Evolutionary conservation across 495 filamentous ascomycete genomes (phyloP).

Genomic region (Aspergillus nidulans): DNA sequence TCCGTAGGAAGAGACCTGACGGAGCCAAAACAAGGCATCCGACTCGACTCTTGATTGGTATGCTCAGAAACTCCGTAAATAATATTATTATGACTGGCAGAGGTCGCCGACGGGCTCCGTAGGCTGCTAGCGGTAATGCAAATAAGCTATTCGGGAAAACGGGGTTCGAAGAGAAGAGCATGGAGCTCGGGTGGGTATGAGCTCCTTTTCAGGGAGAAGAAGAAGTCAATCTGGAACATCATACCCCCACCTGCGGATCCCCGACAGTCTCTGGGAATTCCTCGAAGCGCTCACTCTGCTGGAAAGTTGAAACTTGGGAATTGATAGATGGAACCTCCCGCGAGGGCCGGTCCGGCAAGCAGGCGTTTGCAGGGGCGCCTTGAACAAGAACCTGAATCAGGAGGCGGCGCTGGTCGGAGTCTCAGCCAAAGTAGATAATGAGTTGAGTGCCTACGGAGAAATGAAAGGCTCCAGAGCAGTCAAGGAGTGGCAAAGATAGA

Average conservation of each 20-base stretch:
- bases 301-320: not conserved
- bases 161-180: not conserved
- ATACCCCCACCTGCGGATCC: constrained; percentile 22
- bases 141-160: constrained; percentile 1
- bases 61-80: not conserved
- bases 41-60: not conserved
- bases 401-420: not conserved
- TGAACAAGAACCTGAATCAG: not conserved
- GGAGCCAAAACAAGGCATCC: not conserved
- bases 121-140: not conserved
- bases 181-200: constrained; percentile 19
- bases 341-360: constrained; percentile 9
- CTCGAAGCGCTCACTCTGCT: not conserved
- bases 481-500: not conserved
- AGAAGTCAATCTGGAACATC: constrained; percentile 16
- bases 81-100: not conserved
- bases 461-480: not conserved
- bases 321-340: not conserved
- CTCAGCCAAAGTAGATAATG: not conserved
- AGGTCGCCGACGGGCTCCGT: not conserved
- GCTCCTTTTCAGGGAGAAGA: constrained; percentile 10
- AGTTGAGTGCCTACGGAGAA: not conserved
- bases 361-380: constrained; percentile 10
- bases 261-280: constrained; percentile 10
- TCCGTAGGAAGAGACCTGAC: constrained; percentile 1